These are phyloP conservation scores for Daldinia caldariorum DNA, from an alignment of 495 filamentous ascomycete species.

Conservation along the genomic window DNA sequence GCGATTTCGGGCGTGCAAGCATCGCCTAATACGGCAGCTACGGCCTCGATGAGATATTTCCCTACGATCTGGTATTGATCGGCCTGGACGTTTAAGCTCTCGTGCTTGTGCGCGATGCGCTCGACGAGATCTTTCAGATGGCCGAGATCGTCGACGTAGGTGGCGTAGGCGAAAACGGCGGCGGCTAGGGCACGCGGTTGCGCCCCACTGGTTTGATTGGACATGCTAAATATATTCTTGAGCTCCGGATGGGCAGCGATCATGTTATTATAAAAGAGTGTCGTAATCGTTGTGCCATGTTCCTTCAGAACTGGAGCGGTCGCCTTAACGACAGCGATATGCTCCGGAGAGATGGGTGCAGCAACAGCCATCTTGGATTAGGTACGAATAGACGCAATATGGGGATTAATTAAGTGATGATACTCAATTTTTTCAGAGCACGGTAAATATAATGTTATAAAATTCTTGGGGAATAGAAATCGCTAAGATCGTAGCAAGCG, in stretches of 20 bases:
- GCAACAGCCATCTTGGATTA: conserved; percentile 41
- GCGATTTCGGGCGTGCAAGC: conserved; percentile 72
- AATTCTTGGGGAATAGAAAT: neutral
- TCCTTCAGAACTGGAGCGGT: conserved; percentile 70
- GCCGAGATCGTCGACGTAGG: conserved; percentile 74
- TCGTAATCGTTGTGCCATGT: conserved; percentile 73
- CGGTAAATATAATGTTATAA: neutral
- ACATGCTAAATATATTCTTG: conserved; percentile 71
- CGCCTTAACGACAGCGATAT: conserved; percentile 65
- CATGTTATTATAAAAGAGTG: conserved; percentile 74
- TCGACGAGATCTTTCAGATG: conserved; percentile 70
- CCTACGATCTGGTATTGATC: conserved; percentile 76
- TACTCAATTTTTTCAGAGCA: neutral
- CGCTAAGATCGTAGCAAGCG: neutral
- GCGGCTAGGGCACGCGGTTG: conserved; percentile 73
- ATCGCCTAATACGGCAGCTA: conserved; percentile 71
- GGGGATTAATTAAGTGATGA: neutral
- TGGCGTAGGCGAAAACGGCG: conserved; percentile 75
- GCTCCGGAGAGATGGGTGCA: conserved; percentile 51
- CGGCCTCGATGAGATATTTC: conserved; percentile 71
- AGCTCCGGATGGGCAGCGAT: conserved; percentile 68
- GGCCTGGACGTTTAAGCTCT: conserved; percentile 72
- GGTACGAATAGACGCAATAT: neutral
- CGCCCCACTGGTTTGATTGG: conserved; percentile 70
- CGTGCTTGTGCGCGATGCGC: conserved; percentile 80